phyloP scores from a whole-genome alignment of 345 rosid species.

The Cardiospermum halicacabum region DNA sequence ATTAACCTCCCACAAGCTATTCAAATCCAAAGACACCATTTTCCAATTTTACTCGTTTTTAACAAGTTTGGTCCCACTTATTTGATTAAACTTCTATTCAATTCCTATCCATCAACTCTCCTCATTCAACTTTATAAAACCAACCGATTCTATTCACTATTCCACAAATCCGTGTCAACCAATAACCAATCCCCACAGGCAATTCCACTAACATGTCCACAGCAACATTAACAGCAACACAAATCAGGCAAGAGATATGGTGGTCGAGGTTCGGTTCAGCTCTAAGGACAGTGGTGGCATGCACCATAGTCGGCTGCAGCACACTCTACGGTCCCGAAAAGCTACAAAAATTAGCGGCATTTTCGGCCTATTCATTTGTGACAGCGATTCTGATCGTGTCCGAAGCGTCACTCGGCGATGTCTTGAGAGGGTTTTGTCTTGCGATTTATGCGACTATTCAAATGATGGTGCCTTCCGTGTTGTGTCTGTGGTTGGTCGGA shows the following conservation, averaged over 20 bases:
- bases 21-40: too few species aligned
- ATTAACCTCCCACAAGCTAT: too few species aligned
- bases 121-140: too few species aligned
- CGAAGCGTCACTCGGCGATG: conserved; percentile 64
- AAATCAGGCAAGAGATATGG: conserved; percentile 21
- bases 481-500: conserved; percentile 38
- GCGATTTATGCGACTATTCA: conserved; percentile 50
- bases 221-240: neutral
- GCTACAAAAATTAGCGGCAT: conserved; percentile 27
- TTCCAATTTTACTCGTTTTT: too few species aligned
- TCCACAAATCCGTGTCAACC: too few species aligned
- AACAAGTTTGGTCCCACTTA: too few species aligned
- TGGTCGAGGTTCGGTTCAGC: conserved; percentile 38
- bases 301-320: conserved; percentile 55
- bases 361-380: conserved; percentile 67
- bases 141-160: too few species aligned
- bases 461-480: conserved; percentile 30
- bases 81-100: too few species aligned
- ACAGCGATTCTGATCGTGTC: conserved; percentile 63
- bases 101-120: too few species aligned
- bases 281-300: conserved; percentile 56
- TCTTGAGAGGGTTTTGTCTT: conserved; percentile 50
- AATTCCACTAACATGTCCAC: too few species aligned
- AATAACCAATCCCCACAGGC: too few species aligned
- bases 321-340: conserved; percentile 52